A percentile compares a stretch with the other conserved stretches of the same genome.
phyloP scores from a whole-genome alignment of 2,329 filamentous ascomycete species.

The Neopestalotiopsis clavispora region DNA sequence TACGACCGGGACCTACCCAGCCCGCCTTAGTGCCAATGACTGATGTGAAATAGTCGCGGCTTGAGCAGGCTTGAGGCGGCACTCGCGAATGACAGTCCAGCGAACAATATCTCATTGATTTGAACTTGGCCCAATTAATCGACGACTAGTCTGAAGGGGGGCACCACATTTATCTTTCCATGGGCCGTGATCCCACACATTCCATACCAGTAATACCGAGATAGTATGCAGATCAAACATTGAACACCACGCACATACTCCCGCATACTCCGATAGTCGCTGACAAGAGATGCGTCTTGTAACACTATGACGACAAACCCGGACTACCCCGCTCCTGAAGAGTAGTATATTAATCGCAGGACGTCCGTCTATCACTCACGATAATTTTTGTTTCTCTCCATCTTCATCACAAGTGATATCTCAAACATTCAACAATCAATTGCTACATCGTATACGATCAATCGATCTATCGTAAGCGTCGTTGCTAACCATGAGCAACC shows the following conservation, averaged over 20 bases:
- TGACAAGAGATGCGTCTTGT: background rate
- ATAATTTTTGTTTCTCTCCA: background rate
- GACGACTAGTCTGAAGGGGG: constrained; percentile 2
- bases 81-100: background rate
- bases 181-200: background rate
- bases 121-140: background rate
- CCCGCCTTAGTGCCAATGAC: background rate
- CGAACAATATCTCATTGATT: constrained; percentile 3
- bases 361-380: background rate
- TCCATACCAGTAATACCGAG: background rate
- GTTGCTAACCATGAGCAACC: background rate
- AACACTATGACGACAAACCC: constrained; percentile 12
- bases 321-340: constrained; percentile 12
- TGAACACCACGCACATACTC: background rate
- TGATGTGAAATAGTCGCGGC: background rate
- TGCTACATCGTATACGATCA: background rate
- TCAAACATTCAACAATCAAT: background rate
- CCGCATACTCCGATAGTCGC: constrained; percentile 13
- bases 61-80: background rate
- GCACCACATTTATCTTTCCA: constrained; percentile 8
- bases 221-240: background rate
- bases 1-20: background rate
- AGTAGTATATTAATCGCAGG: background rate
- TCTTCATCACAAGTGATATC: background rate
- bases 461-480: constrained; percentile 12